These are phyloP conservation scores for Lagerstroemia speciosa DNA, from an alignment of 345 rosid species.

Conservation along the genomic window DNA sequence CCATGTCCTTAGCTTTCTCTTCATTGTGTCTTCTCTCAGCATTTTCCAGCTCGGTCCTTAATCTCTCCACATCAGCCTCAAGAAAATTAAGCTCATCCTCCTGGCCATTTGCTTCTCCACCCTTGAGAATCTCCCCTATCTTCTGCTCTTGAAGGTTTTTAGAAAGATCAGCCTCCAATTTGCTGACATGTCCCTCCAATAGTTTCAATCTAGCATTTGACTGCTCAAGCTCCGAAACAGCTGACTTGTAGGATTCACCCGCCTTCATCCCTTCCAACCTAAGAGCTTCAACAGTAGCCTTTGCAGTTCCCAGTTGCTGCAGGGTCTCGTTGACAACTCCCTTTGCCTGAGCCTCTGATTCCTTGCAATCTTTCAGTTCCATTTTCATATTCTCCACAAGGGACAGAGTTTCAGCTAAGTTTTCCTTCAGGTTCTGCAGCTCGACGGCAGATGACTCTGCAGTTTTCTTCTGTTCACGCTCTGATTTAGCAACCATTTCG, in stretches of 20 bases:
- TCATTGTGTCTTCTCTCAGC: constrained; percentile 33
- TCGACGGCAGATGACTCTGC: constrained; percentile 47
- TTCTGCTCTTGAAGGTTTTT: constrained; percentile 6
- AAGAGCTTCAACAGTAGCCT: constrained; percentile 49
- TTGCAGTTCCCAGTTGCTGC: constrained; percentile 68
- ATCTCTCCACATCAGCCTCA: constrained; percentile 42
- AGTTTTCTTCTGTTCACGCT: constrained; percentile 39
- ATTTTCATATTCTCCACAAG: constrained; percentile 66
- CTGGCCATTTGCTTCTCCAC: constrained; percentile 32
- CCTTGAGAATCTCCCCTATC: constrained; percentile 17
- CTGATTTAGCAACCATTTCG: constrained; percentile 51
- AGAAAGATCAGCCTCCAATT: constrained; percentile 19
- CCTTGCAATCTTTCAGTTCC: constrained; percentile 61
- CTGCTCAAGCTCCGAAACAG: constrained; percentile 57
- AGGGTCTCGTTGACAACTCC: constrained; percentile 53
- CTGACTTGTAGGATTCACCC: constrained; percentile 46
- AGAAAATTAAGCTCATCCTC: constrained; percentile 43
- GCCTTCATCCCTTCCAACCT: constrained; percentile 51
- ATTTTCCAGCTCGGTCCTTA: constrained; percentile 48
- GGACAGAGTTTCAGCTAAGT: constrained; percentile 49
- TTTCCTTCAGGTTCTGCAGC: constrained; percentile 56
- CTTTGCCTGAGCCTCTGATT: constrained; percentile 67
- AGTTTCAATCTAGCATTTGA: constrained; percentile 42
- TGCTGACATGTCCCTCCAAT: constrained; percentile 44
- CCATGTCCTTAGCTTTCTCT: constrained; percentile 28